A percentile compares a stretch with the other conserved stretches of the same genome.
Evolutionary conservation across 1,139 yeast genomes (phyloP).

Genomic region (Yamadazyma dendronema): DNA sequence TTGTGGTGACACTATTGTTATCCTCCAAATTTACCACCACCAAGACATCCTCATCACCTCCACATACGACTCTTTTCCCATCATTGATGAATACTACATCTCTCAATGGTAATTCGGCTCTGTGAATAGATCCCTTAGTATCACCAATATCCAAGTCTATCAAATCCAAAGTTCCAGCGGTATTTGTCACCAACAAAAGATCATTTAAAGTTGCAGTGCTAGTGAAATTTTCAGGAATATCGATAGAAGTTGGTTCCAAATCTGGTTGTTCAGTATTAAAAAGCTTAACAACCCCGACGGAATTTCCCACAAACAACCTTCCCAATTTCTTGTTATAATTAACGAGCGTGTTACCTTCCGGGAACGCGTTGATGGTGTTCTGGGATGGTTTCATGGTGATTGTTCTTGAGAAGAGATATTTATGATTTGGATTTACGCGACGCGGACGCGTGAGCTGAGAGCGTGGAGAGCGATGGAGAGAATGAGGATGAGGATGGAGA

Average conservation of each 20-base stretch:
- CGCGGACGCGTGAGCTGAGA: no score
- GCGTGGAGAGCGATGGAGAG: no score
- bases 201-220: slow-evolving; percentile 24
- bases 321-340: slow-evolving; percentile 30
- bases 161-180: slow-evolving; percentile 36
- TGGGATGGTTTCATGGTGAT: slow-evolving; percentile 8
- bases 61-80: slow-evolving; percentile 66
- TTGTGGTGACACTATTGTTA: slow-evolving; percentile 14
- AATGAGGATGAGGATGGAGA: no score
- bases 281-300: slow-evolving; percentile 51
- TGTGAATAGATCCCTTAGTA: slow-evolving; percentile 27
- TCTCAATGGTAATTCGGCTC: slow-evolving; percentile 64
- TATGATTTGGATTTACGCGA: no score
- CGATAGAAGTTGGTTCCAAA: slow-evolving; percentile 55
- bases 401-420: no score
- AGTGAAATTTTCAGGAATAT: slow-evolving; percentile 45
- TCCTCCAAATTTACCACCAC: slow-evolving; percentile 48
- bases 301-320: slow-evolving; percentile 49
- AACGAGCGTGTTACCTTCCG: slow-evolving; percentile 49
- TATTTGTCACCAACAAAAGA: slow-evolving; percentile 27
- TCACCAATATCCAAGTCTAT: slow-evolving; percentile 22
- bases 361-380: slow-evolving; percentile 37
- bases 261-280: slow-evolving; percentile 45
- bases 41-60: slow-evolving; percentile 74
- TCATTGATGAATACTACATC: slow-evolving; percentile 66